Conservation (phyloP, 179 eudicot genomes). For the Beta lomatogona region DNA sequence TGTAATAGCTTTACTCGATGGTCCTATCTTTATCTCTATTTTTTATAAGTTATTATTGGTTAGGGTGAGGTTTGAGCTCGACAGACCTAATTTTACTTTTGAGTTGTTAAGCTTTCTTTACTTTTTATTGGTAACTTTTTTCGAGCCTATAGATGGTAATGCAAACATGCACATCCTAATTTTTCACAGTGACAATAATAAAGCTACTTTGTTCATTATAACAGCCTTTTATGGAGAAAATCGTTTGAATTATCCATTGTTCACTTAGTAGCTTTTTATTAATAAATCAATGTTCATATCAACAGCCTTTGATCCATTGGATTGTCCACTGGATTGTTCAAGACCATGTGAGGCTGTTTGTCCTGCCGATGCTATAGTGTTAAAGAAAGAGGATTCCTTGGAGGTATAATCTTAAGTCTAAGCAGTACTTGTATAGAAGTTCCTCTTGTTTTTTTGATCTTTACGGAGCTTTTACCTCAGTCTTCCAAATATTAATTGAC, state of each 20-base stretch:
- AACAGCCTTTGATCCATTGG: slow-evolving; percentile 81
- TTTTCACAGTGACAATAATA: not conserved
- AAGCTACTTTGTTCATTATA: slow-evolving; percentile 4
- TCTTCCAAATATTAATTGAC: slow-evolving; percentile 8
- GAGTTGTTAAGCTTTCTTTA: no score
- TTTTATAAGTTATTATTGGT: not conserved
- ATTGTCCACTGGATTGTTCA: slow-evolving; percentile 81
- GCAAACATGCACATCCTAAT: not conserved
- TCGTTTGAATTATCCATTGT: not conserved
- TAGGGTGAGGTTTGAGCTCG: not conserved
- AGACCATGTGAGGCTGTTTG: slow-evolving; percentile 86
- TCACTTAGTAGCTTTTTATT: not conserved
- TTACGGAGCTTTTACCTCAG: not conserved
- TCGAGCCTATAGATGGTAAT: not conserved
- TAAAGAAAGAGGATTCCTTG: slow-evolving; percentile 26
- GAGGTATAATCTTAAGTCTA: slow-evolving; percentile 21
- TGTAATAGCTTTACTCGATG: not conserved
- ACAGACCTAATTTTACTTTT: no score
- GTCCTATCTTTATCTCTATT: not conserved
- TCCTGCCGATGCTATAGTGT: slow-evolving; percentile 85
- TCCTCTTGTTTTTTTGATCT: slow-evolving; percentile 7
- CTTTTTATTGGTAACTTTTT: not conserved
- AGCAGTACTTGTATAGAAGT: slow-evolving; percentile 29
- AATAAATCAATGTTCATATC: not conserved
- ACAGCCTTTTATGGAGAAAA: not conserved